Percentiles rank a stretch among this genome's conserved stretches.
Evolutionary conservation across 2,329 filamentous ascomycete species (phyloP).

Genomic region (Delphinella strobiligena): DNA sequence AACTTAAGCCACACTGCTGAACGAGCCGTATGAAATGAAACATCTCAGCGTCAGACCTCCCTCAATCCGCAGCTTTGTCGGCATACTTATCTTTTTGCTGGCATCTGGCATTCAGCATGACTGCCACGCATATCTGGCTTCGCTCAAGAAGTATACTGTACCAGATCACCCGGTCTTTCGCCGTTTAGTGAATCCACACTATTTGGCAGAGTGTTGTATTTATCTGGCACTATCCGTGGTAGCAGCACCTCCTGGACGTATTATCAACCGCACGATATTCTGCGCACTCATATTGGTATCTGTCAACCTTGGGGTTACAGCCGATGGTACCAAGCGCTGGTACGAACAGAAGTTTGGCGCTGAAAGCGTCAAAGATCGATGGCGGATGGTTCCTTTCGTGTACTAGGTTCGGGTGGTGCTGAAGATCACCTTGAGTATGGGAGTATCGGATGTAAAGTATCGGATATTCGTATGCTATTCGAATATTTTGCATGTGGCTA

Average conservation of each 20-base stretch:
- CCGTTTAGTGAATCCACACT: conserved; percentile 72
- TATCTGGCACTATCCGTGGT: conserved; percentile 68
- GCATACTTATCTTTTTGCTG: conserved; percentile 52
- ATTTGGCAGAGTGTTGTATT: conserved; percentile 74
- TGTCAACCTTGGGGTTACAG: conserved; percentile 72
- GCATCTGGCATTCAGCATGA: conserved; percentile 64
- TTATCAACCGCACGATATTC: conserved; percentile 62
- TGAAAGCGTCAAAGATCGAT: conserved; percentile 49
- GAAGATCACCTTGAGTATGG: too few relatives aligned
- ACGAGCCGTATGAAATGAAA: conserved; percentile 21
- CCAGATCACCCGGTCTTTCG: conserved; percentile 63
- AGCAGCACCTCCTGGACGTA: conserved; percentile 54
- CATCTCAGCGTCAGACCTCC: conserved; percentile 29
- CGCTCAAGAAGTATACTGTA: conserved; percentile 61
- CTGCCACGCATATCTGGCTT: conserved; percentile 35
- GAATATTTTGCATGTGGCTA: too few relatives aligned
- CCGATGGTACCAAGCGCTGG: conserved; percentile 66
- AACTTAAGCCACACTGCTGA: conserved; percentile 19
- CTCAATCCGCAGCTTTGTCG: conserved; percentile 41
- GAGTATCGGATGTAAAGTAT: too few relatives aligned
- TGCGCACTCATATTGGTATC: conserved; percentile 61
- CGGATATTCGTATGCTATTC: too few relatives aligned
- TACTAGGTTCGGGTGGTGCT: conserved; percentile 16
- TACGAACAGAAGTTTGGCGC: conserved; percentile 63
- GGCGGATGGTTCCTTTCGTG: conserved; percentile 65